Base-by-base conservation (phyloP, 2,329 filamentous ascomycete genomes). In the Pestalotiopsis sp. region DNA sequence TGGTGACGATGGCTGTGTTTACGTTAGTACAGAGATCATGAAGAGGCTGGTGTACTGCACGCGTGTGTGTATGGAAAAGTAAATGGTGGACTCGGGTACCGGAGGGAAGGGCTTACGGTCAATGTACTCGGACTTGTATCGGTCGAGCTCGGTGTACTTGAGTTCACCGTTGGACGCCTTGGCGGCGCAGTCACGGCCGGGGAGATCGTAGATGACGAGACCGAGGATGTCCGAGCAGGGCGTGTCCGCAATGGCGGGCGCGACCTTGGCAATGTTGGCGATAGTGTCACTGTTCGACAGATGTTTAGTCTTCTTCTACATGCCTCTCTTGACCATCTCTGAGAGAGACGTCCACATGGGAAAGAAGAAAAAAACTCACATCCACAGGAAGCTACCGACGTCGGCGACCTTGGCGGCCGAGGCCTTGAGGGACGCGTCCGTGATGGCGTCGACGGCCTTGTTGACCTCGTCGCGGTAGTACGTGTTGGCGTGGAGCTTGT, bases 101-200 rank as follows among this genome's bases (percentile, higher is more conserved):
- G 13, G 11, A 31, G 27, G 17, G n/a, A 39, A 14, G 2, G 1
- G 57, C 63, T 36, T 41, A 78, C 77, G 79, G 76, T 88, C 82
- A 72, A 89, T 87, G 79, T 88, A 89, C 66, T 75, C 67, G 25
- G 79, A 78, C 82, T 87, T 85, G 82, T 89, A 89, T 74, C 83
- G 84, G 77, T 79, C 77, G 49, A 84, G 77, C 70, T 87, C 85
- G 63, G 80, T 82, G 71, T 86, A 80, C 68, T 82, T 82, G 36
- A 88, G 84, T 77, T 89, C 87, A 77, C 87, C 87, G 77, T 89
- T 89, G 75, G 86, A 88, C 52, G 87, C 87, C 61, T 84, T 83
- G n/a, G 87, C 87, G 65, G 86, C 85, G 75, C 87, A 89, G 79
- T 89, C 87, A 78, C 87, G 85, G 71, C 87, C 86, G 38, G 87